These are phyloP conservation scores for Gaeumannomyces tritici DNA, from an alignment of 2,329 filamentous ascomycete genomes.

Conservation along the genomic window DNA sequence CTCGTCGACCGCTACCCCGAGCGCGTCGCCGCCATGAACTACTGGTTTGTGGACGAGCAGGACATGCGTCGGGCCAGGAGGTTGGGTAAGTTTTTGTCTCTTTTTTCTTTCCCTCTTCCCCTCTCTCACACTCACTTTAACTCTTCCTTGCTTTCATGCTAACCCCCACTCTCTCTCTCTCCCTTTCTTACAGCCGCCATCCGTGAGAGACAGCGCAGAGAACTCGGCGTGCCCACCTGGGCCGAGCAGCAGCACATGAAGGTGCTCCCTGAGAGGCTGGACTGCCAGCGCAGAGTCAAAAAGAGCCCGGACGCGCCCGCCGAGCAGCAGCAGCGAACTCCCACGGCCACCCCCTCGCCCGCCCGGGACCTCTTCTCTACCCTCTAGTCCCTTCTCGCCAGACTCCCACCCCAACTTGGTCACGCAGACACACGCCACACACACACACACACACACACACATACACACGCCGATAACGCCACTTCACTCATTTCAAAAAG, in stretches of 20 bases:
- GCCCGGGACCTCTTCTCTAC: no score
- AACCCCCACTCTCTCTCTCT: neutral
- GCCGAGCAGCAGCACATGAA: neutral
- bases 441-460: no score
- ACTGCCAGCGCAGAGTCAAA: no score
- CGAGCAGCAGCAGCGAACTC: neutral
- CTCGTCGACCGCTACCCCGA: conserved; percentile 15
- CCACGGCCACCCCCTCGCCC: no score
- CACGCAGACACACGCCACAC: no score
- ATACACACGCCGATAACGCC: no score
- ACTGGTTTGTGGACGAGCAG: conserved; percentile 14
- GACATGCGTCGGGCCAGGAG: conserved; percentile 13
- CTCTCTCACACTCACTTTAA: neutral
- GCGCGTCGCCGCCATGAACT: conserved; percentile 13
- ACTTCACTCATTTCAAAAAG: no score
- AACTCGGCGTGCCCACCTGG: conserved; percentile 12
- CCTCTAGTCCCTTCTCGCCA: no score
- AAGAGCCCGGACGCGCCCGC: neutral
- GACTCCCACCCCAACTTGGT: no score
- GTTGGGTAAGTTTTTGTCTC: conserved; percentile 7
- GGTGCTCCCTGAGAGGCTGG: neutral
- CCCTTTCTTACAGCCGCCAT: conserved; percentile 8
- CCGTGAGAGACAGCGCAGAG: conserved; percentile 11
- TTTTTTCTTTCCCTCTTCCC: neutral
- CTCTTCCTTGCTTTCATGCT: neutral